Evolutionary conservation across 2,329 filamentous ascomycete genomes (phyloP).

Genomic region (Hymenoscyphus fructigenus): DNA sequence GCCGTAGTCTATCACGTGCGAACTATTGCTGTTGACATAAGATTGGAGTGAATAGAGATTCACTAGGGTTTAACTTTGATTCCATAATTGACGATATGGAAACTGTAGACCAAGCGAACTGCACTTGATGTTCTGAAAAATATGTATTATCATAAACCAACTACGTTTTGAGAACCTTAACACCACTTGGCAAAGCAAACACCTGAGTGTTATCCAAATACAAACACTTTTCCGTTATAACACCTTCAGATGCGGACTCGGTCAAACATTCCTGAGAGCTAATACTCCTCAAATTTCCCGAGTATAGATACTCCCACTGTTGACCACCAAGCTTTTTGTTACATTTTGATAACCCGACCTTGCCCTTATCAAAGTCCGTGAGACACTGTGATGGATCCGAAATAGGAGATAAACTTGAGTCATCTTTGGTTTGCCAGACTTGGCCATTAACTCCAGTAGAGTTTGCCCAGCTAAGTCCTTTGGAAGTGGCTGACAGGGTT

Average conservation of each 20-base stretch:
- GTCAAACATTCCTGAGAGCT: constrained; percentile 41
- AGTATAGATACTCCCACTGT: constrained; percentile 45
- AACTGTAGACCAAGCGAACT: no score
- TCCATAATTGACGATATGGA: neutral
- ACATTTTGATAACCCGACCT: constrained; percentile 36
- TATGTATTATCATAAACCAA: neutral
- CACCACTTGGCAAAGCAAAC: constrained; percentile 47
- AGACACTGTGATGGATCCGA: constrained; percentile 40
- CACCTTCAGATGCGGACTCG: constrained; percentile 35
- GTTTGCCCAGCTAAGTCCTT: constrained; percentile 35
- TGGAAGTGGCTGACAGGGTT: constrained; percentile 39
- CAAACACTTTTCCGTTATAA: constrained; percentile 37
- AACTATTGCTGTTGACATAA: neutral
- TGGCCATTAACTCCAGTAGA: constrained; percentile 44
- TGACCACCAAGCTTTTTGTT: constrained; percentile 36
- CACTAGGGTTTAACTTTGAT: neutral
- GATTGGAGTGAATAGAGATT: neutral
- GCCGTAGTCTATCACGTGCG: neutral
- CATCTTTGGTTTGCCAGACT: constrained; percentile 41
- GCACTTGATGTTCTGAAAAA: no score
- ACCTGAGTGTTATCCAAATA: constrained; percentile 45
- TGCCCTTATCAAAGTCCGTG: constrained; percentile 38
- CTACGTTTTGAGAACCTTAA: constrained; percentile 25
- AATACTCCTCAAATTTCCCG: constrained; percentile 44
- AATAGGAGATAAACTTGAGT: constrained; percentile 42